Evolutionary conservation across 1,284 basidiomycete species (phyloP).

Genomic region (Erythrobasidium hasegawianum): DNA sequence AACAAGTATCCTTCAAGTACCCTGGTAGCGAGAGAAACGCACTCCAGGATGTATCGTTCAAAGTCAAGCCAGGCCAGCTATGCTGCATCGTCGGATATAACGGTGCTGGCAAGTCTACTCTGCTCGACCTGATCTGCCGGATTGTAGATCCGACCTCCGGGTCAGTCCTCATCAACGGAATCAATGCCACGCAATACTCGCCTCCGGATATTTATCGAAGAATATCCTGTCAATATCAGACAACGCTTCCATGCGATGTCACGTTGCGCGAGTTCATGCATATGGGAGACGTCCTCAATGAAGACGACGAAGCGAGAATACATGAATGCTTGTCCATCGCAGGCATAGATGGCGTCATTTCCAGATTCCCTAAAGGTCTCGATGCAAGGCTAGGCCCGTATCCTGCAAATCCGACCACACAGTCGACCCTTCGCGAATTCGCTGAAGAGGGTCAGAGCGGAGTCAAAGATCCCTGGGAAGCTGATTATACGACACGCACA

Average conservation of each 20-base stretch:
- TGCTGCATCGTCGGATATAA: slow-evolving; percentile 67
- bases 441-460: slow-evolving; percentile 9
- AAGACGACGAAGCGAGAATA: slow-evolving; percentile 16
- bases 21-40: slow-evolving; percentile 60
- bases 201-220: slow-evolving; percentile 11
- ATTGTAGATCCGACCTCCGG: slow-evolving; percentile 66
- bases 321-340: slow-evolving; percentile 18
- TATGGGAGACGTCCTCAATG: slow-evolving; percentile 13
- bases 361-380: slow-evolving; percentile 20
- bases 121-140: slow-evolving; percentile 66
- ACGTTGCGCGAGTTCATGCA: slow-evolving; percentile 30
- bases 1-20: slow-evolving; percentile 69
- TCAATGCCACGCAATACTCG: slow-evolving; percentile 16
- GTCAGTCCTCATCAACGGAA: slow-evolving; percentile 57
- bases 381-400: slow-evolving; percentile 30
- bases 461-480: slow-evolving; percentile 28
- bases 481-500: slow-evolving; percentile 51
- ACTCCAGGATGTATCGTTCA: slow-evolving; percentile 64
- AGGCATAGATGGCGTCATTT: slow-evolving; percentile 17
- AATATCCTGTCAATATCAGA: slow-evolving; percentile 27
- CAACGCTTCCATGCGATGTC: slow-evolving; percentile 13
- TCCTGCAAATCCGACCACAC: slow-evolving; percentile 21
- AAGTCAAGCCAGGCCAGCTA: slow-evolving; percentile 63
- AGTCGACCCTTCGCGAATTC: slow-evolving; percentile 19
- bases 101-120: slow-evolving; percentile 63